A percentile compares a stretch with the other conserved stretches of the same genome.
These are phyloP conservation scores for Nothophoma quercina DNA, from an alignment of 2,329 filamentous ascomycete species.

Conservation along the genomic window DNA sequence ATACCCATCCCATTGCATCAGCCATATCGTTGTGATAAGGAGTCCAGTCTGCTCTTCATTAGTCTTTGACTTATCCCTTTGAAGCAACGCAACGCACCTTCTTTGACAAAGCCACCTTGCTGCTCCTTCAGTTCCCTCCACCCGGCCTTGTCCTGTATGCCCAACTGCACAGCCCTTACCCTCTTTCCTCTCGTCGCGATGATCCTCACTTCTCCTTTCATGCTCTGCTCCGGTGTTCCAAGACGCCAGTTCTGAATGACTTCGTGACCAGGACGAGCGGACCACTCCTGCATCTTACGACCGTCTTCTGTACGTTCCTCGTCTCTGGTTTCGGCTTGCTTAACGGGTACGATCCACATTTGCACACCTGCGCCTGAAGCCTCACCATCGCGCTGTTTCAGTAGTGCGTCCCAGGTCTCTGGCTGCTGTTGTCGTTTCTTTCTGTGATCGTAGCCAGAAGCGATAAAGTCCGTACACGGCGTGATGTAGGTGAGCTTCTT, in stretches of 20 bases:
- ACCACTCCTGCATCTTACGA: slow-evolving; percentile 36
- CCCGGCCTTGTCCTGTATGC: slow-evolving; percentile 33
- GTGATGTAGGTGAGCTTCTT: slow-evolving; percentile 43
- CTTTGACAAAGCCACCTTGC: slow-evolving; percentile 32
- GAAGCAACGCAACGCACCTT: slow-evolving; percentile 29
- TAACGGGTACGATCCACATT: slow-evolving; percentile 42
- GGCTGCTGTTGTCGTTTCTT: slow-evolving; percentile 39
- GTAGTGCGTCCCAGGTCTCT: slow-evolving; percentile 38
- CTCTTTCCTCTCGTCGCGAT: slow-evolving; percentile 39
- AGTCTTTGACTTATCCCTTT: background rate
- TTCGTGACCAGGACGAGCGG: slow-evolving; percentile 40
- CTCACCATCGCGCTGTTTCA: slow-evolving; percentile 42
- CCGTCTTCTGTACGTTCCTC: slow-evolving; percentile 26
- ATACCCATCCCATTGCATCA: slow-evolving; percentile 47
- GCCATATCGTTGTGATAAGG: slow-evolving; percentile 48
- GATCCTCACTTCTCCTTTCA: slow-evolving; percentile 45
- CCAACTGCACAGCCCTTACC: slow-evolving; percentile 35
- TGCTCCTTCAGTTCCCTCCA: slow-evolving; percentile 45
- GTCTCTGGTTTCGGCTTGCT: slow-evolving; percentile 23
- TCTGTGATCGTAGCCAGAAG: slow-evolving; percentile 43
- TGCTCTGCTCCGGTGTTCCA: slow-evolving; percentile 38
- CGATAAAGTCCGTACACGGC: slow-evolving; percentile 45
- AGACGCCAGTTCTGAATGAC: slow-evolving; percentile 38
- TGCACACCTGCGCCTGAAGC: slow-evolving; percentile 40
- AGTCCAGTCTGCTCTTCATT: slow-evolving; percentile 35